Conservation (phyloP, 2,329 filamentous ascomycete species). For the Colletotrichum filicis region DNA sequence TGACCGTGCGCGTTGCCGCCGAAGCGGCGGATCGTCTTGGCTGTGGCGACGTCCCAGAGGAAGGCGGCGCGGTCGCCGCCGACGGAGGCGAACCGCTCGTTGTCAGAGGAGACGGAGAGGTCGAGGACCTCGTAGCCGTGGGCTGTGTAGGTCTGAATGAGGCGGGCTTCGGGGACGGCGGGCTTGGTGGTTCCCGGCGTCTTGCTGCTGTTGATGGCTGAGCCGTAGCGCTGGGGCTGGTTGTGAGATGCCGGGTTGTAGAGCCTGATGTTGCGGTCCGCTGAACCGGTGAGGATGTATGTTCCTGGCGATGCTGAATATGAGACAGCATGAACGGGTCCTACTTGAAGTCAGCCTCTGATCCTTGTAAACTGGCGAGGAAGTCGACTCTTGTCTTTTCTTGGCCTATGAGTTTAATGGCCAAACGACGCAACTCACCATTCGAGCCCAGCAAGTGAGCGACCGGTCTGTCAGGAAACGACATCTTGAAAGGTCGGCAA, state of each 20-base stretch:
- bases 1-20: constrained; percentile 71
- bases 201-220: constrained; percentile 46
- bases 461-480: constrained; percentile 59
- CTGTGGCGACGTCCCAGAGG: constrained; percentile 91
- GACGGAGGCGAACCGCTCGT: constrained; percentile 85
- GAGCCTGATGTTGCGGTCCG: constrained; percentile 86
- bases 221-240: constrained; percentile 35
- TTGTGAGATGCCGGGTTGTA: constrained; percentile 75
- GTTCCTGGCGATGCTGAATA: constrained; percentile 80
- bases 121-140: constrained; percentile 95
- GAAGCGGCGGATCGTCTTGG: constrained; percentile 81
- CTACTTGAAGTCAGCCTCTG: constrained; percentile 49
- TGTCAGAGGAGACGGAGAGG: constrained; percentile 78
- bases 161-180: constrained; percentile 59
- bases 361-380: too few relatives aligned
- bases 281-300: constrained; percentile 86
- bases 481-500: constrained; percentile 46
- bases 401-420: not conserved
- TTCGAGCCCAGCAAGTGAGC: constrained; percentile 69
- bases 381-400: not conserved
- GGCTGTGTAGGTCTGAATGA: constrained; percentile 89
- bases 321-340: constrained; percentile 76
- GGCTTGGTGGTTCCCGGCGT: constrained; percentile 47
- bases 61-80: constrained; percentile 94
- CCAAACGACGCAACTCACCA: constrained; percentile 54